Conservation (phyloP, 2,329 filamentous ascomycete genomes). For the Cryphonectria parasitica region DNA sequence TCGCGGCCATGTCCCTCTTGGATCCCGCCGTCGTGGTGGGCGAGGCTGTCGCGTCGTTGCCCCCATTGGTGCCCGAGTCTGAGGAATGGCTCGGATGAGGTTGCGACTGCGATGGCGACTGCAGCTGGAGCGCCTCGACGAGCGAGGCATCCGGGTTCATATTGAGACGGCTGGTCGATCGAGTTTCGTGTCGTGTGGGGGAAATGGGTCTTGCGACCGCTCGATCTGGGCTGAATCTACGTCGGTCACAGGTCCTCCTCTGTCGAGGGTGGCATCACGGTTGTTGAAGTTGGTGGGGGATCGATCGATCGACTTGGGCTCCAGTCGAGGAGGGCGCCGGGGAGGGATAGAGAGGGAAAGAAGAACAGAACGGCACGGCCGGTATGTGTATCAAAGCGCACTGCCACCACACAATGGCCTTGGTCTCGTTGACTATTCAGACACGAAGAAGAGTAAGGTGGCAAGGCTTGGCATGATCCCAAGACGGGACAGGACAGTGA, state of each 20-base stretch:
- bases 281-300: neutral
- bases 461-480: neutral
- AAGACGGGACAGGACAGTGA: neutral
- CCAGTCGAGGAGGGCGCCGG: neutral
- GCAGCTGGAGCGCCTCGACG: constrained; percentile 20
- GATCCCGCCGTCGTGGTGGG: constrained; percentile 15
- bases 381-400: neutral
- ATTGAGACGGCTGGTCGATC: neutral
- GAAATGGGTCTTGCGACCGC: neutral
- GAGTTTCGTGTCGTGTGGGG: neutral
- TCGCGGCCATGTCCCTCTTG: constrained; percentile 20
- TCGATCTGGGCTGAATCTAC: neutral
- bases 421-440: neutral
- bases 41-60: constrained; percentile 14
- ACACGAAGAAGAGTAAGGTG: neutral
- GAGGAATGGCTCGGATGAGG: constrained; percentile 15
- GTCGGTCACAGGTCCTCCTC: neutral
- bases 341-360: neutral
- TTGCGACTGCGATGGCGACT: constrained; percentile 21
- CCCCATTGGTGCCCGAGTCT: constrained; percentile 20
- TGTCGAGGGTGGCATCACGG: neutral
- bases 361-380: neutral
- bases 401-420: neutral
- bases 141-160: constrained; percentile 15
- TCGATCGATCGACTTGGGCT: neutral